Conservation (phyloP, 2,329 filamentous ascomycete genomes). For the Clonostachys solani region DNA sequence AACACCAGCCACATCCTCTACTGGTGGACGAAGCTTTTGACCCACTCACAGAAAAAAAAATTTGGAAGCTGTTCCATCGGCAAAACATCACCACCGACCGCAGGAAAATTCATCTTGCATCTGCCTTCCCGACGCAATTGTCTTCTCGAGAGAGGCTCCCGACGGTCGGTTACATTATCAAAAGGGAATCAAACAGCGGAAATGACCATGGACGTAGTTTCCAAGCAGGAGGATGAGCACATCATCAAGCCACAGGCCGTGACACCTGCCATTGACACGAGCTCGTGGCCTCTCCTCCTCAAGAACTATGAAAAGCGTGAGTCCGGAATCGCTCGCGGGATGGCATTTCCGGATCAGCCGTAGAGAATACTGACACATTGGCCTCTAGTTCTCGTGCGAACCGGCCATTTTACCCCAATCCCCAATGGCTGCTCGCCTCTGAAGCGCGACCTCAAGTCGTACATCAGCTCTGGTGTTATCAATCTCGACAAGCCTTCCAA, state of each 20-base stretch:
- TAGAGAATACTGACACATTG: constrained; percentile 14
- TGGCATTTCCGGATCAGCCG: constrained; percentile 2
- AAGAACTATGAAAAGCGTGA: constrained; percentile 93
- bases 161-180: not conserved
- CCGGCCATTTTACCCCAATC: constrained; percentile 95
- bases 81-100: too few species aligned
- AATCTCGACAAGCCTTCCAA: constrained; percentile 87
- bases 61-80: too few species aligned
- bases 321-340: constrained; percentile 22
- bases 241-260: constrained; percentile 88
- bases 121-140: not conserved
- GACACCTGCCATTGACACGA: constrained; percentile 76
- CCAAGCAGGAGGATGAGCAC: constrained; percentile 60
- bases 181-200: constrained; percentile 25
- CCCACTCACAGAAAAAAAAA: too few species aligned
- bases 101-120: not conserved
- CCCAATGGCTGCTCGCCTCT: constrained; percentile 87
- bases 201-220: constrained; percentile 9
- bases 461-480: constrained; percentile 96
- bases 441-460: constrained; percentile 93
- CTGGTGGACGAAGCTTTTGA: too few species aligned
- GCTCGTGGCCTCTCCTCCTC: constrained; percentile 86
- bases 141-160: not conserved
- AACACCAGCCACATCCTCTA: too few species aligned
- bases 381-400: constrained; percentile 75